Evolutionary conservation across 2,329 filamentous ascomycete genomes (phyloP).

Genomic region (Macrophomina pseudophaseolina): DNA sequence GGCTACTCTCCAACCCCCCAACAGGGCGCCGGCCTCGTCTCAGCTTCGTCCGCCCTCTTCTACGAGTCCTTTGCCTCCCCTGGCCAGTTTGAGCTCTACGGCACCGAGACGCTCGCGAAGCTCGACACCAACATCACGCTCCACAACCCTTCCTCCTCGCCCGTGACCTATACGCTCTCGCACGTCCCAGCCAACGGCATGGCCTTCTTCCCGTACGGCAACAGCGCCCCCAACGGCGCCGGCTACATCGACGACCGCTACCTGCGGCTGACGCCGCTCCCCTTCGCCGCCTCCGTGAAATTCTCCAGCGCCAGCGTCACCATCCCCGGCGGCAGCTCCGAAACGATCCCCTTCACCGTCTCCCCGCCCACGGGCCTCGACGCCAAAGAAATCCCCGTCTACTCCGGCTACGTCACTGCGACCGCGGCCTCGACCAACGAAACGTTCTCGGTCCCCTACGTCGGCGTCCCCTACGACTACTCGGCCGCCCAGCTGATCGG

Average conservation of each 20-base stretch:
- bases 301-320: slow-evolving; percentile 30
- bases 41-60: slow-evolving; percentile 32
- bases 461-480: slow-evolving; percentile 29
- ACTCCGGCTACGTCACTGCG: slow-evolving; percentile 33
- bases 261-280: slow-evolving; percentile 7
- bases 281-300: slow-evolving; percentile 28
- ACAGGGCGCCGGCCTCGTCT: slow-evolving; percentile 34
- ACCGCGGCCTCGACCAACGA: slow-evolving; percentile 21
- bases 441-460: slow-evolving; percentile 32
- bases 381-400: slow-evolving; percentile 32
- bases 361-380: slow-evolving; percentile 34
- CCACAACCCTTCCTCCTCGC: slow-evolving; percentile 29
- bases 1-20: slow-evolving; percentile 31
- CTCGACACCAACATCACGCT: slow-evolving; percentile 33
- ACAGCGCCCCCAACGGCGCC: slow-evolving; percentile 6
- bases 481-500: neutral
- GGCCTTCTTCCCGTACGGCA: slow-evolving; percentile 26
- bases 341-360: slow-evolving; percentile 30
- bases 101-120: slow-evolving; percentile 35
- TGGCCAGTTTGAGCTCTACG: slow-evolving; percentile 32
- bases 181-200: slow-evolving; percentile 32
- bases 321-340: slow-evolving; percentile 31
- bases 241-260: slow-evolving; percentile 29
- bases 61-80: slow-evolving; percentile 29
- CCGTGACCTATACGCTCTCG: slow-evolving; percentile 29